Evolutionary conservation across 495 filamentous ascomycete genomes (phyloP).

Genomic region (Cercophora scortea): DNA sequence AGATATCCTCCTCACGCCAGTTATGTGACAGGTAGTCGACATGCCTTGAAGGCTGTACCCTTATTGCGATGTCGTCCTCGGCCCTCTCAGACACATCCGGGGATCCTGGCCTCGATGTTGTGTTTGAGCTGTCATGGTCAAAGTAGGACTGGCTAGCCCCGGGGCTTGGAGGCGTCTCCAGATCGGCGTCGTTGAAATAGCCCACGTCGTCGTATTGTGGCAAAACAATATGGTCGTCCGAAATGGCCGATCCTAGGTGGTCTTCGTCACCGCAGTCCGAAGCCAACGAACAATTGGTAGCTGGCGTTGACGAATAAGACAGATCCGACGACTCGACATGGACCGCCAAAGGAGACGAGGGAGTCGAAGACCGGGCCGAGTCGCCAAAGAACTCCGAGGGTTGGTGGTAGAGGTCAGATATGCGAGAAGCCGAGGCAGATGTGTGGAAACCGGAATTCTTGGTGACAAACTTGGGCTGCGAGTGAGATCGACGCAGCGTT

Average conservation of each 20-base stretch:
- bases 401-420: conserved; percentile 30
- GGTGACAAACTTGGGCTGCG: conserved; percentile 35
- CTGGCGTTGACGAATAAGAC: conserved; percentile 49
- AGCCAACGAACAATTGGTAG: conserved; percentile 56
- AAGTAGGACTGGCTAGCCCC: conserved; percentile 33
- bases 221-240: conserved; percentile 49
- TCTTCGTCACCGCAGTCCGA: conserved; percentile 34
- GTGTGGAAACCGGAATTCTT: conserved; percentile 29
- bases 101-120: conserved; percentile 39
- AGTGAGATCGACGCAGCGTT: conserved; percentile 39
- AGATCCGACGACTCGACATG: conserved; percentile 30
- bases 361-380: conserved; percentile 43
- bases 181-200: conserved; percentile 38
- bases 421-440: conserved; percentile 34
- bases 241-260: conserved; percentile 19
- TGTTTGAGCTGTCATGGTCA: conserved; percentile 34
- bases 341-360: conserved; percentile 32
- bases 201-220: conserved; percentile 49
- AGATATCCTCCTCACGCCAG: conserved; percentile 96
- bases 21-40: conserved; percentile 95
- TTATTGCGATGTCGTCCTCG: conserved; percentile 76
- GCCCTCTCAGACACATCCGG: conserved; percentile 43
- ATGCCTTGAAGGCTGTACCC: conserved; percentile 74
- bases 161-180: conserved; percentile 42
- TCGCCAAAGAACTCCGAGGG: conserved; percentile 21